Conservation (phyloP, 2,329 filamentous ascomycete species). For the Fusarium multiceps region DNA sequence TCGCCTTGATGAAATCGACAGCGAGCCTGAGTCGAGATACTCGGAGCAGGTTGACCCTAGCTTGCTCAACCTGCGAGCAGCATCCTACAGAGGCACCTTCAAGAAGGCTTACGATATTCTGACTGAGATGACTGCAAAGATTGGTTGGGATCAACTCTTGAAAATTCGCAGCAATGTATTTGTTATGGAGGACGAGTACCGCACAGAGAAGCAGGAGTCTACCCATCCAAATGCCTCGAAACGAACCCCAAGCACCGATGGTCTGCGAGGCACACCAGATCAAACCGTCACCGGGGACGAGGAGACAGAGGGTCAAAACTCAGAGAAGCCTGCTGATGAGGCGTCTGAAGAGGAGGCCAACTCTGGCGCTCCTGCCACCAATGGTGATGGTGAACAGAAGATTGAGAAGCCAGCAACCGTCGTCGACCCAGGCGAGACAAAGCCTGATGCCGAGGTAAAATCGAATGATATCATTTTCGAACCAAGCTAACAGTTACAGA, state of each 20-base stretch:
- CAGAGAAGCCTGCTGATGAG: conserved; percentile 48
- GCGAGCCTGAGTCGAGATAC: conserved; percentile 83
- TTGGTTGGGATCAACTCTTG: conserved; percentile 96
- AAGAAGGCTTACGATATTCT: conserved; percentile 93
- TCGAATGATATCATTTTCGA: background rate
- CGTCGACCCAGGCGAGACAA: conserved; percentile 80
- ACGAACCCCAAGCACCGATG: conserved; percentile 83
- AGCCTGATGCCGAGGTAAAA: conserved; percentile 74
- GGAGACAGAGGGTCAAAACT: conserved; percentile 50
- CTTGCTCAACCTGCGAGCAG: conserved; percentile 84
- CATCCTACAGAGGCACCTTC: conserved; percentile 94
- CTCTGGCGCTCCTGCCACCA: conserved; percentile 48
- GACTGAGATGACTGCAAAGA: conserved; percentile 95
- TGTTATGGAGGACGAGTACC: conserved; percentile 99
- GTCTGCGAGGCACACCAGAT: conserved; percentile 76
- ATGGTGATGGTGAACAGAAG: conserved; percentile 58
- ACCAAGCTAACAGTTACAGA: conserved; percentile 55
- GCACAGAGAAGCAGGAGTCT: conserved; percentile 81
- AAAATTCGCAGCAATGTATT: conserved; percentile 97
- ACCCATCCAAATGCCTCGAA: conserved; percentile 61
- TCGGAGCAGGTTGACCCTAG: conserved; percentile 89
- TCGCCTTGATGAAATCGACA: conserved; percentile 94
- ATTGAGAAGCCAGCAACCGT: conserved; percentile 85
- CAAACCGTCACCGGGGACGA: conserved; percentile 62
- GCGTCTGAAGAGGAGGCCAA: conserved; percentile 44